phyloP scores from a whole-genome alignment of 331 rosid genomes.

The Malus hybrid region DNA sequence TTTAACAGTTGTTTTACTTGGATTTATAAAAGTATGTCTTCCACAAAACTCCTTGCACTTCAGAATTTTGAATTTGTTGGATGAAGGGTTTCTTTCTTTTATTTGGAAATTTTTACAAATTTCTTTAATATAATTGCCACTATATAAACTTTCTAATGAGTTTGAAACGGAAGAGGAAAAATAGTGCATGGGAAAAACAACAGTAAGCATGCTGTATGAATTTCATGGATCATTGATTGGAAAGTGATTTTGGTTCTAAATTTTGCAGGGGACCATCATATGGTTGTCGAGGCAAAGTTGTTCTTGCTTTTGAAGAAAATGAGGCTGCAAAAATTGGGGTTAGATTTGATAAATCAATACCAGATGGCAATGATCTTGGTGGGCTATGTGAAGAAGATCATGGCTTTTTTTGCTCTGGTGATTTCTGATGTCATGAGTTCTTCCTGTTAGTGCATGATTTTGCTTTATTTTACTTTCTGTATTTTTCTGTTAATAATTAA shows the following conservation, averaged over 20 bases:
- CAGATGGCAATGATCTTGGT: constrained; percentile 93
- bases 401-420: constrained; percentile 93
- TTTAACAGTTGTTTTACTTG: background rate
- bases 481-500: constrained; percentile 9
- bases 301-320: constrained; percentile 87
- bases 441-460: background rate
- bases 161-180: background rate
- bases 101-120: background rate
- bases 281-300: constrained; percentile 81
- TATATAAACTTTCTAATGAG: background rate
- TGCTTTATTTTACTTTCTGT: constrained; percentile 8
- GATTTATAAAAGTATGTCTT: background rate
- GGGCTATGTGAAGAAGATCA: constrained; percentile 84
- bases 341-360: constrained; percentile 84
- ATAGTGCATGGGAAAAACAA: background rate
- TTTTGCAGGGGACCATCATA: constrained; percentile 75
- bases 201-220: background rate
- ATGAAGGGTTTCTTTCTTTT: background rate
- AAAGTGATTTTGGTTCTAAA: background rate
- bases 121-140: background rate
- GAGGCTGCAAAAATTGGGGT: constrained; percentile 86
- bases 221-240: background rate
- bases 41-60: background rate
- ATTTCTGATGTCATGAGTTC: constrained; percentile 13
- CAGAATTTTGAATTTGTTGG: background rate